Base-by-base conservation (phyloP, 176 grass and related monocot genomes). In the Microstegium vimineum region DNA sequence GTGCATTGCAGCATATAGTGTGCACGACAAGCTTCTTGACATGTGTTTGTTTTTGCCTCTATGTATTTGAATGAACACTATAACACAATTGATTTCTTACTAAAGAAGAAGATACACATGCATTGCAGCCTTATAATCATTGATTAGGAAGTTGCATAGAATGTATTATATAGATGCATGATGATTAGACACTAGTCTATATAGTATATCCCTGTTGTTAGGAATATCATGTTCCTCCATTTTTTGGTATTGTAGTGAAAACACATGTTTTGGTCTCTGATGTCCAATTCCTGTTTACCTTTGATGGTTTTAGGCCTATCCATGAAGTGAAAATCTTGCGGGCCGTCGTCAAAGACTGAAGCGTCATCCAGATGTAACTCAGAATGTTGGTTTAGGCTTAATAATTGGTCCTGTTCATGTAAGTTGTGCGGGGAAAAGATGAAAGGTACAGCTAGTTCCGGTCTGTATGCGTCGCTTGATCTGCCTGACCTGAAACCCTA, bases 251-350 rank as follows among this genome's bases (percentile, higher is more conserved):
- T 20, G 13, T 47, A 47, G 28, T 66, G 36, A 17, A 23, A 47
- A 16, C 6, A 8, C 35, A 1, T 72, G 6, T 46, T 16, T 64
- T 23, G 22, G 15, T 43, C 33, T 42, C 5, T 28, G 49, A 22
- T 18, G 52, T 57, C 8, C 1, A 8, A 57, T 23, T 8, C 52
- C 52, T 23, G 6, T 66, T 59, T 37, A 42, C 32, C 10, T 78
- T 74, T 77, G 31, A 71, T 91, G 42, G 52, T 91, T 38, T 33
- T 36, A 98, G 93, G 89, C 96, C 96, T 45, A 93, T 93, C 36
- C 90, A 98, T 86, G 93, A 98, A 88, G 93, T 98, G 73, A 98
- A 88, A 77, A 91, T 98, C 73, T 76, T 98, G 72, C 82, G 89
- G 66, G 91, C 91, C 1, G 32, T 77, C n/a, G 89, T 98, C 47